Base-by-base conservation (phyloP, 306 rosid genomes). In the Nissolia schottii region DNA sequence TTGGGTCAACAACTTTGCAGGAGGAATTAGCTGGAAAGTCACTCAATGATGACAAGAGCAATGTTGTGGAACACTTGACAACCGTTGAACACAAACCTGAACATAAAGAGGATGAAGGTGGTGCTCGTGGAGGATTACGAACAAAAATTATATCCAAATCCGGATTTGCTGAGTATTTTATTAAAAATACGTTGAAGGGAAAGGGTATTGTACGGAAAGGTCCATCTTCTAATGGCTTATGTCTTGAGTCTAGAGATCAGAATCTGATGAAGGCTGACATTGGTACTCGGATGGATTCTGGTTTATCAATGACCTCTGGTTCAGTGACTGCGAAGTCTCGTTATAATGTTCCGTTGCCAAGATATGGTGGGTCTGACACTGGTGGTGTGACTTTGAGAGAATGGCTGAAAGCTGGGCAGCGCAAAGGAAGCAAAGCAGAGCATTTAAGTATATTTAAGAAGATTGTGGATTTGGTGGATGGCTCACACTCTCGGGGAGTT, bases 141-240 rank as follows among this genome's bases (percentile, higher is more conserved):
- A 89, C 93, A 37, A 89, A 89, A 83, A 79, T 84, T 24, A 55
- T 83, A 66, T 83, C 91, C n/a, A 86, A 78, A 78, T 83, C 93
- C 15, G 91, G 96, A 20, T 90, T 88, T 77, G 70, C 90, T 24
- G 87, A 92, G 66, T 86, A 75, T 78, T 84, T 85, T 86, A 79
- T 86, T 40, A 92, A 86, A 61, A 82, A 53, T 71, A 75, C 92
- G 6, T 72, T 86, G 77, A 86, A 87, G 78, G 96, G 96, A 41
- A 92, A 92, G 90, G 96, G 93, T 29, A 53, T 84, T 55, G 61
- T 87, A 38, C 74, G 77, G 45, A 87, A 82, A 64, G 85, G 84
- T 45, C 83, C 91, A 20, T 48, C 72, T 29, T 71, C 60, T 64
- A 79, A 58, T 58, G 76, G 74, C 43, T 40, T 53, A 24, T 67